A percentile compares a stretch with the other conserved stretches of the same genome.
These are phyloP conservation scores for Senecio squalidus DNA, from an alignment of 140 eudicot species.

Conservation along the genomic window DNA sequence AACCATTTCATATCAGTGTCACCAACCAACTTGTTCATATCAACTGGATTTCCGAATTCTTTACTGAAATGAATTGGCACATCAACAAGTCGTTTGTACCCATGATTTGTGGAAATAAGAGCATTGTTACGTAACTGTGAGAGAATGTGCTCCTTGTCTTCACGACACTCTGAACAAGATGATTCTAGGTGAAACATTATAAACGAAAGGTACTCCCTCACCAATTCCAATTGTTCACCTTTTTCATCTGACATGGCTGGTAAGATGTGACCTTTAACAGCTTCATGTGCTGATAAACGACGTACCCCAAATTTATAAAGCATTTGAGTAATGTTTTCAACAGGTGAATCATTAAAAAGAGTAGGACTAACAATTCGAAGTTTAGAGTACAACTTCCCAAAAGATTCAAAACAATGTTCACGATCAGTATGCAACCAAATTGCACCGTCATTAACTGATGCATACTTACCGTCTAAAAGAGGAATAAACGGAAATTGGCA, in stretches of 20 bases:
- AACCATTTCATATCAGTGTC: conserved; percentile 49
- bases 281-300: conserved; percentile 3
- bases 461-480: conserved; percentile 47
- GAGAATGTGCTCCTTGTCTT: conserved; percentile 38
- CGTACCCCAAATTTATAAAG: conserved; percentile 15
- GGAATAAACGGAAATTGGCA: conserved; percentile 54
- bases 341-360: conserved; percentile 8
- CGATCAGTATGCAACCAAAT: conserved; percentile 52
- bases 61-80: conserved; percentile 47
- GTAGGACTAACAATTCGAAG: conserved; percentile 49
- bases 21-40: conserved; percentile 31
- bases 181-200: conserved; percentile 55
- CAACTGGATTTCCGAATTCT: conserved; percentile 49
- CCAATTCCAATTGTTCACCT: conserved; percentile 21
- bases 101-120: conserved; percentile 46
- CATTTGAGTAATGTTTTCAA: conserved; percentile 36
- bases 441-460: conserved; percentile 44
- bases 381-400: conserved; percentile 39
- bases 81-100: conserved; percentile 41
- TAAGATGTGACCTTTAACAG: conserved; percentile 47
- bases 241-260: conserved; percentile 37
- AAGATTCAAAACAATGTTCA: conserved; percentile 35
- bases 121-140: conserved; percentile 42
- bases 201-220: conserved; percentile 48
- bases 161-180: conserved; percentile 31